Evolutionary conservation across 768 basidiomycete species (phyloP).

Genomic region (Cystoderma amianthinum): DNA sequence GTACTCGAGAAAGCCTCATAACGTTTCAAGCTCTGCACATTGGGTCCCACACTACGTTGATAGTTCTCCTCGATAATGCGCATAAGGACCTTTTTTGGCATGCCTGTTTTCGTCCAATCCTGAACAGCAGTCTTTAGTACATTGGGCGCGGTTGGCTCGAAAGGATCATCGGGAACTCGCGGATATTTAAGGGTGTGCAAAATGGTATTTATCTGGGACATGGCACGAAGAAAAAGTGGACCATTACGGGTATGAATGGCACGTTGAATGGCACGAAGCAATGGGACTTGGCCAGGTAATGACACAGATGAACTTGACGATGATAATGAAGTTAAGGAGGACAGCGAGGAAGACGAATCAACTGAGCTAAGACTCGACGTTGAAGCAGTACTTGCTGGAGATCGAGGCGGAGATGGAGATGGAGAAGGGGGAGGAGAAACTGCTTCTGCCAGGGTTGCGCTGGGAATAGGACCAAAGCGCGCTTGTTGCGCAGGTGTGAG

Average conservation of each 20-base stretch:
- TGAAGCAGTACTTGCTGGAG: slow-evolving; percentile 18
- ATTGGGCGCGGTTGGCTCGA: slow-evolving; percentile 38
- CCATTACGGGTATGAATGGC: slow-evolving; percentile 68
- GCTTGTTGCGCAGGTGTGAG: slow-evolving; percentile 57
- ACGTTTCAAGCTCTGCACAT: slow-evolving; percentile 70
- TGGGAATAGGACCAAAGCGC: slow-evolving; percentile 63
- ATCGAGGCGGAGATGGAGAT: slow-evolving; percentile 25
- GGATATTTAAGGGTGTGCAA: slow-evolving; percentile 66
- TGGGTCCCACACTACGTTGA: slow-evolving; percentile 88
- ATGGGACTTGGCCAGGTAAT: slow-evolving; percentile 17
- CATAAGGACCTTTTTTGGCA: slow-evolving; percentile 63
- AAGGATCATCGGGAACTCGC: slow-evolving; percentile 41
- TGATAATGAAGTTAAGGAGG: slow-evolving; percentile 22
- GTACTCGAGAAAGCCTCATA: slow-evolving; percentile 82
- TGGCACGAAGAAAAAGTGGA: slow-evolving; percentile 58
- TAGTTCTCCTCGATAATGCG: slow-evolving; percentile 88
- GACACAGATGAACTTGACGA: slow-evolving; percentile 16
- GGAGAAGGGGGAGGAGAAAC: slow-evolving; percentile 31
- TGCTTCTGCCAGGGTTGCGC: slow-evolving; percentile 32
- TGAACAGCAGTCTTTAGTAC: slow-evolving; percentile 38
- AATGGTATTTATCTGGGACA: slow-evolving; percentile 55
- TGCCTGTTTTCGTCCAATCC: slow-evolving; percentile 42
- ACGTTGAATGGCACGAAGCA: slow-evolving; percentile 57
- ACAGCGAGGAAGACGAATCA: slow-evolving; percentile 16
- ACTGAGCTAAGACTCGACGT: slow-evolving; percentile 18